Conservation (phyloP, 225 moss, liverwort and hornwort species). For the Bryoerythrophyllum caledonicum region DNA sequence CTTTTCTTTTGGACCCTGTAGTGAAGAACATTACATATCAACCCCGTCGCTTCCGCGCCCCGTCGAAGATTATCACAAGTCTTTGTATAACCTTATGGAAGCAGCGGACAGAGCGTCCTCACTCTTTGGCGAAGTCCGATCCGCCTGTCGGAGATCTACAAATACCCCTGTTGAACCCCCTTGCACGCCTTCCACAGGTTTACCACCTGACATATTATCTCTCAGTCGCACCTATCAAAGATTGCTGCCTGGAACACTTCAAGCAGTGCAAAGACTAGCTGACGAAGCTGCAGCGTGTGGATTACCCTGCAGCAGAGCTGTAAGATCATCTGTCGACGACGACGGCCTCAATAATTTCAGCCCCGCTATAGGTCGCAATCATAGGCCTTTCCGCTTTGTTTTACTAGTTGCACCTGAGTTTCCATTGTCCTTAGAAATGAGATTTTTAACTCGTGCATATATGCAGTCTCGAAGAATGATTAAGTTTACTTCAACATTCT, state of each 20-base stretch:
- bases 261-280: conserved; percentile 56
- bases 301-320: conserved; percentile 26
- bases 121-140: conserved; percentile 57
- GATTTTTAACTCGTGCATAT: too few species aligned
- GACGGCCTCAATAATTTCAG: conserved; percentile 23
- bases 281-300: conserved; percentile 54
- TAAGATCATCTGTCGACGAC: conserved; percentile 26
- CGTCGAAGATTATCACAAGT: conserved; percentile 62
- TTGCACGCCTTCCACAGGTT: conserved; percentile 24
- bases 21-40: conserved; percentile 23
- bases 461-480: not conserved
- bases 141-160: conserved; percentile 34
- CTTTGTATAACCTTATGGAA: conserved; percentile 66
- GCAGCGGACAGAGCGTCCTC: conserved; percentile 67
- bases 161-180: conserved; percentile 19
- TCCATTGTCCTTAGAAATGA: not conserved
- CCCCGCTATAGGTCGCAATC: conserved; percentile 27
- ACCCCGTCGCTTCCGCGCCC: conserved; percentile 54
- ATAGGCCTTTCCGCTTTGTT: conserved; percentile 4
- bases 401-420: not conserved
- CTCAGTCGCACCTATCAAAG: conserved; percentile 54
- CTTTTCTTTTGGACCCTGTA: conserved; percentile 20
- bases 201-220: conserved; percentile 44
- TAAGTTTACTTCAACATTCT: conserved; percentile 6
- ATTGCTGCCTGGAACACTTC: conserved; percentile 51